Evolutionary conservation across 768 basidiomycete genomes (phyloP).

Genomic region (Suillus weaverae): DNA sequence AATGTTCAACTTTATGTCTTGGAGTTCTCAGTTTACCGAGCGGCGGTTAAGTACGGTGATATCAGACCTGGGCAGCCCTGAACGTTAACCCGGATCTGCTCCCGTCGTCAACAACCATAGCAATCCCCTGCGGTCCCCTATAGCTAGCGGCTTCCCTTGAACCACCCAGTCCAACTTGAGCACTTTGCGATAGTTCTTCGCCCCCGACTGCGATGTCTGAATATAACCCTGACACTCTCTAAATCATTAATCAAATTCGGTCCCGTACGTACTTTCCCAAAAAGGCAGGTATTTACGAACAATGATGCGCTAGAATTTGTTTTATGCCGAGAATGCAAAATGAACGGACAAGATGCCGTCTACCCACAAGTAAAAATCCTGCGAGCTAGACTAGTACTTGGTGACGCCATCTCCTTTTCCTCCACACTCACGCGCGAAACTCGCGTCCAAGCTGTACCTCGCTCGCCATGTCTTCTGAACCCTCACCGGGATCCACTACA

Average conservation of each 20-base stretch:
- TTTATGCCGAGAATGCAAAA: constrained; percentile 16
- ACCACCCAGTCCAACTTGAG: neutral
- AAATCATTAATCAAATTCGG: constrained; percentile 1
- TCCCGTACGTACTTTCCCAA: constrained; percentile 15
- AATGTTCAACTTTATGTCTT: neutral
- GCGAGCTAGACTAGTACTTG: neutral
- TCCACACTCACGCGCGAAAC: constrained; percentile 9
- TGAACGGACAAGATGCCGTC: neutral
- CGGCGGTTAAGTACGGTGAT: no score
- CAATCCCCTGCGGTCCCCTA: neutral
- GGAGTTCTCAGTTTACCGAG: neutral
- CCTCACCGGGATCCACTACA: constrained; percentile 30
- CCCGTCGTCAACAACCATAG: neutral
- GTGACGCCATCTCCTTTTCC: constrained; percentile 5
- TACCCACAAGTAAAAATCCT: neutral
- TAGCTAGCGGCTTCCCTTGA: no score
- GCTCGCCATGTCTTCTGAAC: constrained; percentile 11
- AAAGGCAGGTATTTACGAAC: constrained; percentile 36
- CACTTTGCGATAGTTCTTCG: neutral
- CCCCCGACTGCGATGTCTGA: neutral
- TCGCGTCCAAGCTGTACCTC: constrained; percentile 5
- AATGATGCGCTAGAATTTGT: constrained; percentile 15
- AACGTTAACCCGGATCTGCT: no score
- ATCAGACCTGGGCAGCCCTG: neutral
- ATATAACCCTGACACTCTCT: no score